A percentile compares a stretch with the other conserved stretches of the same genome.
phyloP scores from a whole-genome alignment of 345 rosid species.

The Excoecaria cochinchinensis region DNA sequence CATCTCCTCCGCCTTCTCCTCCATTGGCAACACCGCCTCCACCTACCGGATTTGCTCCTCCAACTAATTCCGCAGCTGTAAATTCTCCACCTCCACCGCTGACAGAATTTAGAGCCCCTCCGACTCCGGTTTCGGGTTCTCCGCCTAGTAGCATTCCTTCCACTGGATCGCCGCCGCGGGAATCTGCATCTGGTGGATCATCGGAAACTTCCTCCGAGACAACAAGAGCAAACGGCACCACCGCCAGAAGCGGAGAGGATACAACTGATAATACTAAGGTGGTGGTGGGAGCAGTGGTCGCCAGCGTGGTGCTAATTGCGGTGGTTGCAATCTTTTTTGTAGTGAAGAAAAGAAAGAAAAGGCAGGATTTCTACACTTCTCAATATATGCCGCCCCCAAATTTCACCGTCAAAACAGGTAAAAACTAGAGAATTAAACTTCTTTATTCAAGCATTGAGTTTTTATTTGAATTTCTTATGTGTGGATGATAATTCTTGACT shows the following conservation, averaged over 20 bases:
- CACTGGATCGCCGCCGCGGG: slow-evolving; percentile 23
- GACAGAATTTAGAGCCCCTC: not conserved
- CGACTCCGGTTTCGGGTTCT: slow-evolving; percentile 16
- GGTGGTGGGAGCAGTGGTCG: slow-evolving; percentile 43
- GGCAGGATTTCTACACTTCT: slow-evolving; percentile 28
- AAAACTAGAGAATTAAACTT: not conserved
- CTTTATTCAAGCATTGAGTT: too few species aligned
- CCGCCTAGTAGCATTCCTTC: slow-evolving; percentile 17
- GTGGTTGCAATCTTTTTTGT: slow-evolving; percentile 44
- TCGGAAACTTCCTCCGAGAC: slow-evolving; percentile 5
- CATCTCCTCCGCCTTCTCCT: slow-evolving; percentile 14
- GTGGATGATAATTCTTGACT: too few species aligned
- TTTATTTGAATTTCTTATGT: too few species aligned
- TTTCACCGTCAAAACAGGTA: slow-evolving; percentile 56
- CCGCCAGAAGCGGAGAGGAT: slow-evolving; percentile 8
- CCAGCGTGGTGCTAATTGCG: slow-evolving; percentile 49
- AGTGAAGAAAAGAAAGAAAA: slow-evolving; percentile 47
- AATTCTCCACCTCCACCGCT: slow-evolving; percentile 13
- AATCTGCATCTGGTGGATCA: slow-evolving; percentile 1
- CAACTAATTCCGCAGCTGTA: not conserved
- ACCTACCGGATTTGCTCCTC: slow-evolving; percentile 1
- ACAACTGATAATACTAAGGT: slow-evolving; percentile 12
- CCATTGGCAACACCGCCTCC: slow-evolving; percentile 7
- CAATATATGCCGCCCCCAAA: slow-evolving; percentile 47
- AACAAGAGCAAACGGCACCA: not conserved